phyloP scores from a whole-genome alignment of 2,329 filamentous ascomycete genomes.

The Trichoderma aggressivum region DNA sequence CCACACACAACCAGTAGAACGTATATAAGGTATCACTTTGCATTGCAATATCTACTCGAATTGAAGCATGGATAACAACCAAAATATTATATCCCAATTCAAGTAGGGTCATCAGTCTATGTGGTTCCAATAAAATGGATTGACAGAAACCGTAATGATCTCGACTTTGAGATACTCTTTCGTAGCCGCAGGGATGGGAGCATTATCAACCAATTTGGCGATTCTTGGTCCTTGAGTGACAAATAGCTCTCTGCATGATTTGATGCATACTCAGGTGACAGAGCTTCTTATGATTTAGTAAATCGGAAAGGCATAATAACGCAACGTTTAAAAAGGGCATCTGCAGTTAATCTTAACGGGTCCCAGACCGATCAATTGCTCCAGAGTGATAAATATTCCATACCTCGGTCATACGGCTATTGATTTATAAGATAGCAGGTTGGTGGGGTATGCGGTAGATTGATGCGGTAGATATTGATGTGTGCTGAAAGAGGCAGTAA shows the following conservation, averaged over 20 bases:
- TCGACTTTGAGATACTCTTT: neutral
- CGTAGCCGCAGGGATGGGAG: neutral
- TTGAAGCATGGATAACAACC: no score
- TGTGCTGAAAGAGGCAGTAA: no score
- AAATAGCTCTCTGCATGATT: neutral
- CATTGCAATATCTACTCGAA: no score
- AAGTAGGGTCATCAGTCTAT: no score
- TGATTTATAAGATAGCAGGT: neutral
- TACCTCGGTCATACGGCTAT: neutral
- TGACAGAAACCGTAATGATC: neutral
- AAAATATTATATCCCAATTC: no score
- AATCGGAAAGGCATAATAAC: neutral
- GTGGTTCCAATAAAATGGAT: neutral
- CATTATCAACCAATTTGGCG: neutral
- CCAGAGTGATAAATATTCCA: neutral
- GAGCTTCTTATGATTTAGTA: neutral
- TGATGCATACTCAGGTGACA: neutral
- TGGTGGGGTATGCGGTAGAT: neutral
- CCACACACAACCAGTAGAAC: no score
- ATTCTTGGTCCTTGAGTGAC: neutral
- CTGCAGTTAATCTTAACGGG: neutral
- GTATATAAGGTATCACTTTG: no score
- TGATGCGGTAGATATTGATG: neutral
- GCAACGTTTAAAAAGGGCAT: neutral
- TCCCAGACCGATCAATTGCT: neutral